Conservation (phyloP, 495 filamentous ascomycete species). For the Jackrogersella minutella region DNA sequence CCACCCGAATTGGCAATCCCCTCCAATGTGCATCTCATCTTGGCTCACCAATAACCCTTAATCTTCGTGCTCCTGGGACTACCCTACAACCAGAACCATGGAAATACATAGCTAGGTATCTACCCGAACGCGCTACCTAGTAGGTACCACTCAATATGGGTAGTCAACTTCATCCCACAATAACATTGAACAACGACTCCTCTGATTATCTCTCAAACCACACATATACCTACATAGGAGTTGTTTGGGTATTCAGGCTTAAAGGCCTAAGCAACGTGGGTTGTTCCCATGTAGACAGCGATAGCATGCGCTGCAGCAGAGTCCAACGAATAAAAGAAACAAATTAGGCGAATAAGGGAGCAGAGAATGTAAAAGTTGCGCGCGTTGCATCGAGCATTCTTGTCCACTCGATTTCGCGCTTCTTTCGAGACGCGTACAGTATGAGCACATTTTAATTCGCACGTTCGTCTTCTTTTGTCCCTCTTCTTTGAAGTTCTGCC, state of each 20-base stretch:
- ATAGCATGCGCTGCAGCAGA: conserved; percentile 9
- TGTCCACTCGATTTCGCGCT: conserved; percentile 40
- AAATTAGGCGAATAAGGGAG: conserved; percentile 19
- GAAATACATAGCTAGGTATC: background rate
- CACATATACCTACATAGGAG: background rate
- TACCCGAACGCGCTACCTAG: background rate
- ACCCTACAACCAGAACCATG: background rate
- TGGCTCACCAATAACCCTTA: conserved; percentile 4
- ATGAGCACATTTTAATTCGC: conserved; percentile 15
- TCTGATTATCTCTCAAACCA: background rate
- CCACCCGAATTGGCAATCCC: conserved; percentile 6
- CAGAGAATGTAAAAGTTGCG: conserved; percentile 33
- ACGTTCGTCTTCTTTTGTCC: conserved; percentile 1
- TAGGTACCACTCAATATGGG: background rate
- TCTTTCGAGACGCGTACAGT: conserved; percentile 41
- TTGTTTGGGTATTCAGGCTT: conserved; percentile 16
- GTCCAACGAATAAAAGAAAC: conserved; percentile 24
- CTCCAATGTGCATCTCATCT: background rate
- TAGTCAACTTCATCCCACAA: background rate
- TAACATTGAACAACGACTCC: background rate
- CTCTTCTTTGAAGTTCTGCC: conserved; percentile 3
- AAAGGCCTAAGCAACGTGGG: conserved; percentile 26
- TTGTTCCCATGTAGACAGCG: conserved; percentile 17
- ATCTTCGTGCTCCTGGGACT: background rate
- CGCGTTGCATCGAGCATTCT: conserved; percentile 38